Conservation (phyloP, 176 grass and related monocot species). For the Luzula sylvatica region DNA sequence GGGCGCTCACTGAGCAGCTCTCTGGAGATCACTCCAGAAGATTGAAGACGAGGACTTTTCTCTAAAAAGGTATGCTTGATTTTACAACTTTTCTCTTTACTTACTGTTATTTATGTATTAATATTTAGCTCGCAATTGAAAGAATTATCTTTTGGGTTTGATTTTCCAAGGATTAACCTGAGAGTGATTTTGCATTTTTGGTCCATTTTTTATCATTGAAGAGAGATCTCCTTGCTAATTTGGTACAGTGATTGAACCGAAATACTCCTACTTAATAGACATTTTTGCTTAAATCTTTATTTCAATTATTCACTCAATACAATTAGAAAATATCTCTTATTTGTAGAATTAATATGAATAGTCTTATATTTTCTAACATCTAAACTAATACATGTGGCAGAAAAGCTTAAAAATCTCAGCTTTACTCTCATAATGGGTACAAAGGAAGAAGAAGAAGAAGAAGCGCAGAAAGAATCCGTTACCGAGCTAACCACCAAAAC, state of each 20-base stretch:
- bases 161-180: background rate
- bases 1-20: too few relatives aligned
- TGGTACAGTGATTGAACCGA: background rate
- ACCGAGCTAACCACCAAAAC: background rate
- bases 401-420: background rate
- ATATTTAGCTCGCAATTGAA: slow-evolving; percentile 2
- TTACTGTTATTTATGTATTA: background rate
- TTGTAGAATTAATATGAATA: background rate
- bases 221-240: background rate
- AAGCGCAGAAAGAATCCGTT: slow-evolving; percentile 15
- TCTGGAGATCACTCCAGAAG: too few relatives aligned
- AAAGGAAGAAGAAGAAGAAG: slow-evolving; percentile 31
- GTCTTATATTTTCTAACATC: background rate
- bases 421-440: slow-evolving; percentile 25
- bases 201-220: background rate
- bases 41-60: too few relatives aligned
- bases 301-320: slow-evolving; percentile 4
- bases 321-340: background rate
- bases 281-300: too few relatives aligned
- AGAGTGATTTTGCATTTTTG: background rate
- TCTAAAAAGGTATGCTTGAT: too few relatives aligned
- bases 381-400: background rate
- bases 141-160: background rate
- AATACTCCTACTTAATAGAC: too few relatives aligned
- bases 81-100: background rate